Base-by-base conservation (phyloP, 495 filamentous ascomycete species). In the Beverwykella pulmonaria region DNA sequence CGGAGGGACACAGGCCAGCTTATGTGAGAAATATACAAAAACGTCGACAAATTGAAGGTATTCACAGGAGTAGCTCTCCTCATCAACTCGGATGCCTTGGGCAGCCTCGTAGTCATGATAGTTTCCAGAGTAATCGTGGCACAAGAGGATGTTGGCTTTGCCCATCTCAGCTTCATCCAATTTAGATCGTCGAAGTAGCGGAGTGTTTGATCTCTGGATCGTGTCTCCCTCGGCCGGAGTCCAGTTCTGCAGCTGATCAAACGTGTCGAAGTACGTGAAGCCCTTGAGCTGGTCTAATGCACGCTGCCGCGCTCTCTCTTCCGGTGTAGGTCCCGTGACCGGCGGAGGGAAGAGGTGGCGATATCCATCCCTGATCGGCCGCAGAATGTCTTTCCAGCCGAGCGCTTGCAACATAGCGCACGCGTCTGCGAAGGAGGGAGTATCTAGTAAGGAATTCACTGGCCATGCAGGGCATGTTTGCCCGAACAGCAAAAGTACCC, bases 11-110 rank as follows among this genome's bases (percentile, higher is more conserved):
- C 73, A 75, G 22, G 79, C 78, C 1, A 79, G 73, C 48, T 80
- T 79, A 59, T 81, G 78, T 4, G 77, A 77, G 58, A 82, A 81
- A 56, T 82, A 82, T n/a, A 77, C 63, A 61, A 81, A 81, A 0
- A 68, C 71, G 25, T 76, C 71, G 14, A 81, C 72, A 58, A 73
- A 78, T 67, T 79, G 75, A 25, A 80, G 74, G 53, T 81, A 74
- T 53, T 79, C 75, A 53, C 77, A 73, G 2, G 72, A 75, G 53
- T 79, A 78, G 19, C 32, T 63, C 49, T 74, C 69, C 52, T 65
- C 41, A 32, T 73, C 67, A 1, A 64, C 19, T 15, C 70, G 71
- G 9, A 60, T 61, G 10, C 62, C 50, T 66, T 73, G 54, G 52
- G 70, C 68, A 47, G 71, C 58, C 58, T 81, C 79, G 15, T 76